These are phyloP conservation scores for Leptographium wingfieldii DNA, from an alignment of 2,329 filamentous ascomycete genomes.

Conservation along the genomic window DNA sequence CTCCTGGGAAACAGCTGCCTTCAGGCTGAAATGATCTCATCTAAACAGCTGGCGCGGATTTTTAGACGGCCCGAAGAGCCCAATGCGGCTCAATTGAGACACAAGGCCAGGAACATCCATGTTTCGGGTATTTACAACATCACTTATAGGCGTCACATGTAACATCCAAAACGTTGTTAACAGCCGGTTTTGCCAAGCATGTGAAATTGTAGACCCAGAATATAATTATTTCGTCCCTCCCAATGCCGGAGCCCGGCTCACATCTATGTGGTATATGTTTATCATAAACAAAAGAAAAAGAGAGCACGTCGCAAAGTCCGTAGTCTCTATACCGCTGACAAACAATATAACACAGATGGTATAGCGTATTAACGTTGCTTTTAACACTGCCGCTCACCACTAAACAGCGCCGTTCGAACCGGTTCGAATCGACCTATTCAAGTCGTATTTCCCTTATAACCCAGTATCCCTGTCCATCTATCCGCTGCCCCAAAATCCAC, in stretches of 20 bases:
- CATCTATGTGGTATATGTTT: slow-evolving; percentile 2
- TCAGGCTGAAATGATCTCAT: too few species aligned
- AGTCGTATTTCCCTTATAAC: too few species aligned
- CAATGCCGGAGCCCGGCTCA: neutral
- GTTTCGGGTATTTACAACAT: too few species aligned
- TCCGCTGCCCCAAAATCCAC: too few species aligned
- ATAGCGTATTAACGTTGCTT: neutral
- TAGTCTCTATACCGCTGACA: neutral
- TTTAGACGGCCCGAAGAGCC: too few species aligned
- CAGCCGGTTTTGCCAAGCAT: too few species aligned
- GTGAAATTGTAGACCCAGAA: neutral
- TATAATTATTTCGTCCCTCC: neutral
- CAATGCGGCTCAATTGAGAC: too few species aligned
- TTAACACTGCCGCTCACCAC: neutral
- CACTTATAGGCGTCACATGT: neutral
- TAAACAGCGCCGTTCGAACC: neutral
- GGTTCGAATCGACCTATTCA: too few species aligned
- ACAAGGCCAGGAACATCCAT: too few species aligned
- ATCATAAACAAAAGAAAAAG: neutral
- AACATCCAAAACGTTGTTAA: neutral
- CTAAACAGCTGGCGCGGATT: too few species aligned
- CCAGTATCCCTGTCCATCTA: too few species aligned
- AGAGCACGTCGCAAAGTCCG: neutral
- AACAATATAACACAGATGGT: neutral
- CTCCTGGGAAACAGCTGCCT: too few species aligned